Percentiles rank a stretch among this genome's conserved stretches.
Evolutionary conservation across 192 early-diverging fungal genomes (phyloP).

Genomic region (Entrophospora sp.): DNA sequence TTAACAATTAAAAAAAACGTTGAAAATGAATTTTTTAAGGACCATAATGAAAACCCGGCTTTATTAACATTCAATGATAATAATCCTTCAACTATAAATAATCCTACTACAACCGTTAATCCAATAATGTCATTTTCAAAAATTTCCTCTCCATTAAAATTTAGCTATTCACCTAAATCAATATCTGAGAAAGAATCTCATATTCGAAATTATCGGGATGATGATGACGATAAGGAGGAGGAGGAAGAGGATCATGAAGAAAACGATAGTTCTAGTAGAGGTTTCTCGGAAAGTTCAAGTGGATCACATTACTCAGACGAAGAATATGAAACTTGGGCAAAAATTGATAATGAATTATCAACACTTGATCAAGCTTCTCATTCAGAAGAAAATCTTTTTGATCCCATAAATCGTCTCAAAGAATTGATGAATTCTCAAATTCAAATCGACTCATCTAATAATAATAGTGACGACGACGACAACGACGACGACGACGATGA

Average conservation of each 20-base stretch:
- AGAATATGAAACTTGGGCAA: background rate
- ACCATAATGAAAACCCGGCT: no score
- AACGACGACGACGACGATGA: background rate
- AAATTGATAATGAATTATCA: background rate
- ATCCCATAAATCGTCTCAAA: constrained; percentile 13
- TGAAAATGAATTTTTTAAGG: no score
- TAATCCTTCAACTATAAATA: no score
- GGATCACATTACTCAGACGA: no score
- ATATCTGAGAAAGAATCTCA: background rate
- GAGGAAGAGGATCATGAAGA: background rate
- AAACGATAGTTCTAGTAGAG: background rate
- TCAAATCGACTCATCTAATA: background rate
- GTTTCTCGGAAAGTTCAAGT: background rate
- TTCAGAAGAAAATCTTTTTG: background rate
- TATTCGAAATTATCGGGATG: no score
- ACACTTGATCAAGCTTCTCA: background rate
- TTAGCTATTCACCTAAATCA: background rate
- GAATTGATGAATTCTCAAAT: constrained; percentile 5
- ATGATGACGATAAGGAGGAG: no score
- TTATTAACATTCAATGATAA: no score
- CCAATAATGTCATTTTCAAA: no score
- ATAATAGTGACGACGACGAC: background rate
- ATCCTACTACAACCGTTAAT: no score
- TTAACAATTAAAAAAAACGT: no score
- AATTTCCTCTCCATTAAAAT: background rate